Evolutionary conservation across 176 grass and related monocot species (phyloP).

Genomic region (Carex littledalei): DNA sequence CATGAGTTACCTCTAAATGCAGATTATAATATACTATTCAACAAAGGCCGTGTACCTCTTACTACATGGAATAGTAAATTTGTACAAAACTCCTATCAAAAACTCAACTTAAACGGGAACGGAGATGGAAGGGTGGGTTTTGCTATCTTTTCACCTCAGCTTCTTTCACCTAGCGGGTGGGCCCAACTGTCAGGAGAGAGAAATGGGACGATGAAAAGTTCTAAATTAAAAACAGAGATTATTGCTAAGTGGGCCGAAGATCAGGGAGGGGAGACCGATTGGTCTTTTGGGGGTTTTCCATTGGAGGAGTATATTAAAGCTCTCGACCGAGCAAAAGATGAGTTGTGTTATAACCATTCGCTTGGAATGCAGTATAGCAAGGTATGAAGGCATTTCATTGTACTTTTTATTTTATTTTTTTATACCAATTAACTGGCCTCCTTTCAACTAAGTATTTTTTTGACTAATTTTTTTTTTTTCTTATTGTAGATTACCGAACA

Average conservation of each 20-base stretch:
- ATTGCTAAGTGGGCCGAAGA: conserved; percentile 69
- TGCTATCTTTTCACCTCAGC: conserved; percentile 74
- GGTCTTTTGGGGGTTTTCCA: conserved; percentile 87
- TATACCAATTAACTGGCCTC: neutral
- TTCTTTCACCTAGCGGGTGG: conserved; percentile 60
- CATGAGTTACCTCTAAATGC: conserved; percentile 71
- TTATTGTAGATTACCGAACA: conserved; percentile 77
- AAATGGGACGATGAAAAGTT: conserved; percentile 33
- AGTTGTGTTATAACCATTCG: conserved; percentile 97
- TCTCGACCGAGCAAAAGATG: conserved; percentile 81
- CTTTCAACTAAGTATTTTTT: neutral
- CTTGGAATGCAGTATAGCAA: conserved; percentile 94
- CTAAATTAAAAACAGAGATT: conserved; percentile 47
- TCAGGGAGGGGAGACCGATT: conserved; percentile 49
- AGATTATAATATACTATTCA: conserved; percentile 70
- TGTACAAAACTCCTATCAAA: conserved; percentile 37
- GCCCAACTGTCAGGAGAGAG: conserved; percentile 41
- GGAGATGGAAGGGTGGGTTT: conserved; percentile 59
- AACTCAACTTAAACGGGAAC: conserved; percentile 5
- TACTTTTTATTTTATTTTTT: neutral
- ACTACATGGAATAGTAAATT: conserved; percentile 52
- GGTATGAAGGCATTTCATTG: conserved; percentile 28
- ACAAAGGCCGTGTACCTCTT: conserved; percentile 63
- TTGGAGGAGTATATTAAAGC: conserved; percentile 98
- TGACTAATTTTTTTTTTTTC: neutral